Percentiles rank a stretch among this genome's conserved stretches.
phyloP scores from a whole-genome alignment of 257 asterid genomes.

The Cordia subcordata region DNA sequence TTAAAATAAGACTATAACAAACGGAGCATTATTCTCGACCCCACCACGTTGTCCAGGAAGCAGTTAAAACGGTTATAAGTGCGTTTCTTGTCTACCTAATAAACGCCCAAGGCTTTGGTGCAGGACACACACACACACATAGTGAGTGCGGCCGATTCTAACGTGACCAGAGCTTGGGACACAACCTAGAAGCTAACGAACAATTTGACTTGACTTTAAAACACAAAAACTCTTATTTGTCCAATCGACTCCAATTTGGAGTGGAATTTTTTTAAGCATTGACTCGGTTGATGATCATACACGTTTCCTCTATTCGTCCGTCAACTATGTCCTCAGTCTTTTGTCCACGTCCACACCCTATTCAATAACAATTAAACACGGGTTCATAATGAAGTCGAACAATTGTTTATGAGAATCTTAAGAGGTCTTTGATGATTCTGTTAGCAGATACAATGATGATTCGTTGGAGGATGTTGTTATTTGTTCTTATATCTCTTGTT shows the following conservation, averaged over 20 bases:
- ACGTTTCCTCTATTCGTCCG: slow-evolving; percentile 28
- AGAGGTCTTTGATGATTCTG: not conserved
- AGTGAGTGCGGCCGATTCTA: too few relatives aligned
- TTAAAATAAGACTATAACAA: too few relatives aligned
- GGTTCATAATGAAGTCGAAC: too few relatives aligned
- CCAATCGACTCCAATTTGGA: not conserved
- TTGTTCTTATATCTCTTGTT: slow-evolving; percentile 10
- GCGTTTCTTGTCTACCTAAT: not conserved
- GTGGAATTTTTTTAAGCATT: not conserved
- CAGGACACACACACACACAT: too few relatives aligned
- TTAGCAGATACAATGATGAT: slow-evolving; percentile 9
- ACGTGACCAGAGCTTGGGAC: too few relatives aligned
- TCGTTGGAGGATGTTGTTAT: not conserved
- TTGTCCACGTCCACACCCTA: slow-evolving; percentile 4
- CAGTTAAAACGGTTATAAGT: too few relatives aligned
- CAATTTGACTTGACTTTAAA: not conserved
- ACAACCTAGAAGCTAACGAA: slow-evolving; percentile 1
- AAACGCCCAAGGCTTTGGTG: too few relatives aligned
- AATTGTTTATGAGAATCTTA: not conserved
- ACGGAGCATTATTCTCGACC: too few relatives aligned
- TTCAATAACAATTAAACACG: not conserved
- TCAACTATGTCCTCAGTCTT: slow-evolving; percentile 18
- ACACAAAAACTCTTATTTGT: too few relatives aligned
- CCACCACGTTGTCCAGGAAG: too few relatives aligned
- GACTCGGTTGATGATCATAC: slow-evolving; percentile 3